Evolutionary conservation across 306 rosid species (phyloP), one percentile per base, ranked within the genome.

Genomic region (Quercus engelmannii): DNA sequence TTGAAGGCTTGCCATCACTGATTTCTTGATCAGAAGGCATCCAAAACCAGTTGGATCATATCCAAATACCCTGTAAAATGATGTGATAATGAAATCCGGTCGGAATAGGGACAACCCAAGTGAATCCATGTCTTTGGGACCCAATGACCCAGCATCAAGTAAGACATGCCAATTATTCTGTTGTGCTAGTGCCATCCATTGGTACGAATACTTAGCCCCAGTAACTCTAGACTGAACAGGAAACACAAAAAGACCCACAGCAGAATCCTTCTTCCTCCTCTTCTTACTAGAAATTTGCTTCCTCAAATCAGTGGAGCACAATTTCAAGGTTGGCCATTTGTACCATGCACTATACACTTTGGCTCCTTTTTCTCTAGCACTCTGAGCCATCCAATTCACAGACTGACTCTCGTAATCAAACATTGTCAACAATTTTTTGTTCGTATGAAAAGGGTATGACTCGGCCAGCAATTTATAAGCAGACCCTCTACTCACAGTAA

Each of bases 41-140:
- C 99, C 99, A 90, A 94, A 94, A 46, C 99, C 99, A 17, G 99
- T 92, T 56, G 99, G 99, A 74, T 94, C 99, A 83, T 80, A 86
- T 18, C 99, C 99, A 69, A 94, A 94, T 59, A 94, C 97, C 83
- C 97, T 88, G 92, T 94, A 94, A 87, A 94, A 94, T 14, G 99
- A 94, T 6, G 99, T 94, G 62, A 92, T 82, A 70, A 94, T 91
- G 74, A 94, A 94, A 91, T 94, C 99, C 52, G 99, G 99, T 79
- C 99, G 82, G 87, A 94, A 94, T 30, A 94, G 85, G 26, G 99
- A 94, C 86, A 94, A 75, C 65, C 99, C 99, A 72, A 94, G 98
- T 0, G 98, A 94, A 84, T 94, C 98, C 98, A 94, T 94, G 82
- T 94, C 98, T 87, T 94, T 94, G 55, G 98, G 98, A 62, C 98